Conservation (phyloP, 176 grass and related monocot genomes). For the Elymus sibiricus region DNA sequence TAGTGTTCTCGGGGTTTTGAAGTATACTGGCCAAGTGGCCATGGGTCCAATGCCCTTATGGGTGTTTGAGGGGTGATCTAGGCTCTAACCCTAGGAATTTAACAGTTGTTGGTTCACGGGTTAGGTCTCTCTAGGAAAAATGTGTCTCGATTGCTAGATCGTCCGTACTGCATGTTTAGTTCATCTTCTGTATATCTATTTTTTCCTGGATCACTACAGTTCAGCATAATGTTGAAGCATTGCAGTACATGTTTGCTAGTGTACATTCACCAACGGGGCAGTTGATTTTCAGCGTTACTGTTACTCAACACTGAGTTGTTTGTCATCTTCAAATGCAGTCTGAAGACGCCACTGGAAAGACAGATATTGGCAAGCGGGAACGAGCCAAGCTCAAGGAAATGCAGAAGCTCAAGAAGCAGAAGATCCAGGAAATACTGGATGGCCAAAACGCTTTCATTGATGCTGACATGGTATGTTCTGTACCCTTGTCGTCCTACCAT, state of each 20-base stretch:
- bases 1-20: background rate
- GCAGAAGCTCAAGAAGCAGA: slow-evolving; percentile 66
- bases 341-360: slow-evolving; percentile 26
- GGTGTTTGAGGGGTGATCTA: background rate
- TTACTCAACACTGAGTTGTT: background rate
- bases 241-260: background rate
- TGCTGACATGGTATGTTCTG: slow-evolving; percentile 55
- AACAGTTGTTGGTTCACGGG: background rate
- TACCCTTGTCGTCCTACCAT: background rate
- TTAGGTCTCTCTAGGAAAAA: background rate
- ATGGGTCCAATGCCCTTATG: background rate
- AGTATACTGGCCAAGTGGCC: background rate
- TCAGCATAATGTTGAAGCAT: background rate
- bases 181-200: background rate
- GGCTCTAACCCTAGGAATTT: background rate
- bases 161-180: background rate
- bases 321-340: slow-evolving; percentile 31
- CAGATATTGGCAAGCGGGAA: slow-evolving; percentile 51
- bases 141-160: background rate
- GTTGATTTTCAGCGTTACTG: background rate
- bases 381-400: slow-evolving; percentile 59
- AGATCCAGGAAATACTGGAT: slow-evolving; percentile 63
- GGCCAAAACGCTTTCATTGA: slow-evolving; percentile 59
- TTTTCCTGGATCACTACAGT: background rate
- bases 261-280: background rate